Base-by-base conservation (phyloP, 208 protist genomes). In the Phytomonas sp. region DNA sequence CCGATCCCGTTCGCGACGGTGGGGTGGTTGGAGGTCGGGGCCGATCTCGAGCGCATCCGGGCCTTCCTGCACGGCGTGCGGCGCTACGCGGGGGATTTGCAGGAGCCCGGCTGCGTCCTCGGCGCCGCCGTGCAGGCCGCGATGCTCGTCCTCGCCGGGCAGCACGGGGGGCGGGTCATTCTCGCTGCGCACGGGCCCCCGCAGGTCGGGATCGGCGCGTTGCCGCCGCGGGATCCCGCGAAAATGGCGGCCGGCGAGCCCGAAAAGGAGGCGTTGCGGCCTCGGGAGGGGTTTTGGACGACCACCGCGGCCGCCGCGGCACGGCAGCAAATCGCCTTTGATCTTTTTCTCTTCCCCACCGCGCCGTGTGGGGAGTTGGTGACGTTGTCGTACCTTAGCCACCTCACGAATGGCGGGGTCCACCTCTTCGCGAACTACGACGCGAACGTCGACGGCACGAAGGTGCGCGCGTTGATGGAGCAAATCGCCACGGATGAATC, bases 1-100 rank as follows among this genome's bases (percentile, higher is more conserved):
- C 91, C 93, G 28, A 82, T 97, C n/a, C 93, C 93, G 32, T 97
- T 97, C 75, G 82, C 77, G 17, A 85, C 76, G 30, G 65, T 94
- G 26, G 96, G 93, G 75, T 97, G 93, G 93, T 67, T 97, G 53
- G 85, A 85, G 72, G 80, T 96, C 23, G 89, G 83, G 29, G 67
- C 68, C 13, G 85, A 96, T 17, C 67, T 86, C 31, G 84, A 89
- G 29, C 43, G 70, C 60, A 88, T 94, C 63, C 75, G 87, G 37
- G 74, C 67, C 60, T 78, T 82, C 43, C 72, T 96, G 1, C 53
- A 66, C 4, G 62, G 62, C 56, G 75, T 88, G 60, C 1, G 2
- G 40, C 40, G 13, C 9, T 51, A 51, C 40, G 78, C 87, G 4
- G 70, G 65, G 15, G 80, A 87, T 36, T 51, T 84, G 7, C 68